These are phyloP conservation scores for Hyaloraphidium curvatum DNA, from an alignment of 192 early-diverging fungal genomes.

Conservation along the genomic window DNA sequence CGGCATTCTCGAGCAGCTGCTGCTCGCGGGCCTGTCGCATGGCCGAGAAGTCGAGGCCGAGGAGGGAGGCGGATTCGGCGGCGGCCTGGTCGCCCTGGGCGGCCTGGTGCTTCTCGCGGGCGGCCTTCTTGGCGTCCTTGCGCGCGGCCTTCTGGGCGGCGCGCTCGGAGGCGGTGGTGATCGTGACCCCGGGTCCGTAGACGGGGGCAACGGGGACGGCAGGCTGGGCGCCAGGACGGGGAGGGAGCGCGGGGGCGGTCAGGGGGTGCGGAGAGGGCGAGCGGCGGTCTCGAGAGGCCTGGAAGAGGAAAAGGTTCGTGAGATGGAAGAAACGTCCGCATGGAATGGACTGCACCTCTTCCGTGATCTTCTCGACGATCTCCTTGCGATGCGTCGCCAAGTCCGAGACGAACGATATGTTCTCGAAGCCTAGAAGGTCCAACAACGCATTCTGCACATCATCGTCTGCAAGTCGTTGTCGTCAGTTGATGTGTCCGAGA, in stretches of 20 bases:
- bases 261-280: not conserved
- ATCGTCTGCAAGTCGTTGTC: slow-evolving; percentile 27
- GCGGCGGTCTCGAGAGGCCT: not conserved
- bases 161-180: not conserved
- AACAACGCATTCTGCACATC: slow-evolving; percentile 44
- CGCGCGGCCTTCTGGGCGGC: not conserved
- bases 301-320: not conserved
- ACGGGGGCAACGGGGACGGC: not conserved
- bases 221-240: not conserved
- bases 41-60: slow-evolving; percentile 45
- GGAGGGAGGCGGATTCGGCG: slow-evolving; percentile 29
- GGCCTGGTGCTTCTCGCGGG: not conserved
- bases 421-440: slow-evolving; percentile 52
- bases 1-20: slow-evolving; percentile 18
- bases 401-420: slow-evolving; percentile 42
- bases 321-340: not conserved
- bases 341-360: slow-evolving; percentile 13
- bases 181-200: not conserved
- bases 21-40: slow-evolving; percentile 39
- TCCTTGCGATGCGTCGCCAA: slow-evolving; percentile 32
- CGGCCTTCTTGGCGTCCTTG: not conserved
- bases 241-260: not conserved
- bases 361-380: slow-evolving; percentile 42
- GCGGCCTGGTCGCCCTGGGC: slow-evolving; percentile 22
- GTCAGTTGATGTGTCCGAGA: no score